A percentile compares a stretch with the other conserved stretches of the same genome.
Evolutionary conservation across 768 basidiomycete genomes (phyloP).

Genomic region (Trametes sanguinea): DNA sequence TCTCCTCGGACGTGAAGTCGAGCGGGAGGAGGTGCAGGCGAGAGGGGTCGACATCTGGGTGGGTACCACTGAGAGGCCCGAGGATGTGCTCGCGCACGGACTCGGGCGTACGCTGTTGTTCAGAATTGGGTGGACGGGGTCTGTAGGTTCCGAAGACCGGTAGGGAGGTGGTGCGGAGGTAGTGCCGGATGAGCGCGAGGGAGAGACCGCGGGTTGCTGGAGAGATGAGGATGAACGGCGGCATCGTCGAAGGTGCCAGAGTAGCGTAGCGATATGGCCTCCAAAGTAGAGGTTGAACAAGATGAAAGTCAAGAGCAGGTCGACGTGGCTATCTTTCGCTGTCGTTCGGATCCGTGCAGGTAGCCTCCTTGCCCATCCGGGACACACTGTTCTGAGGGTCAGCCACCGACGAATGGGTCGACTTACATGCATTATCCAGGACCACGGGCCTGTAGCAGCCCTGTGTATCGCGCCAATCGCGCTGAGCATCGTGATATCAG

Average conservation of each 20-base stretch:
- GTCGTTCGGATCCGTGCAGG: too few species aligned
- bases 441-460: too few species aligned
- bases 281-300: too few species aligned
- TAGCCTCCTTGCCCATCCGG: too few species aligned
- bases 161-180: constrained; percentile 49
- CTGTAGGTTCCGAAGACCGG: constrained; percentile 62
- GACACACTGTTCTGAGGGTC: too few species aligned
- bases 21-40: constrained; percentile 50
- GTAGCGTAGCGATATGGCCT: background rate
- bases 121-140: constrained; percentile 27
- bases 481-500: too few species aligned
- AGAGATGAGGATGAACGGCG: constrained; percentile 53
- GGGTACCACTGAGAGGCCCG: constrained; percentile 34
- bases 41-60: constrained; percentile 40
- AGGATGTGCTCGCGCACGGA: constrained; percentile 45
- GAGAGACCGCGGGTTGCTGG: constrained; percentile 61
- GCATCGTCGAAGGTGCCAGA: background rate
- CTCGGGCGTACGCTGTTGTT: constrained; percentile 23
- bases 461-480: too few species aligned
- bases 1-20: constrained; percentile 53
- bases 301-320: too few species aligned
- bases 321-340: too few species aligned
- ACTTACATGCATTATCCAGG: too few species aligned
- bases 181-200: constrained; percentile 54
- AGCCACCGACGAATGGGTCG: too few species aligned